phyloP scores from a whole-genome alignment of 2,329 filamentous ascomycete genomes.

The Microascus cirrosus region DNA sequence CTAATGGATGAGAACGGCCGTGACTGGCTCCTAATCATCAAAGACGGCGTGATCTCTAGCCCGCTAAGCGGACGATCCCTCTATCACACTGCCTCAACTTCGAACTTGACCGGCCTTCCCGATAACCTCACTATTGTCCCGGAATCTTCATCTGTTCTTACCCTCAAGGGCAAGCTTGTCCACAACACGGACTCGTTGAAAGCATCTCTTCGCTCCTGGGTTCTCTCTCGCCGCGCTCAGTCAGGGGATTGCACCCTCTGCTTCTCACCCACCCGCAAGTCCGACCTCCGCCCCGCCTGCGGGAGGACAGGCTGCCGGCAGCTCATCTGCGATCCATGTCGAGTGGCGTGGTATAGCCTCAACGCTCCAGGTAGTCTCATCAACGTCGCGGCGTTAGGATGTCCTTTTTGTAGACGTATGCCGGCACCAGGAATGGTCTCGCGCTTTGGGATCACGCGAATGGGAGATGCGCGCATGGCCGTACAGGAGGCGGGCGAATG shows the following conservation, averaged over 20 bases:
- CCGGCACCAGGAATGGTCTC: slow-evolving; percentile 24
- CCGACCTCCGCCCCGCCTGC: slow-evolving; percentile 27
- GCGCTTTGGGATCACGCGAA: slow-evolving; percentile 22
- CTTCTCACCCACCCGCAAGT: slow-evolving; percentile 24
- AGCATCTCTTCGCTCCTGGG: slow-evolving; percentile 21
- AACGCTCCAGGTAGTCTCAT: slow-evolving; percentile 30
- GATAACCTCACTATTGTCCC: slow-evolving; percentile 25
- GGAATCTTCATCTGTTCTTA: slow-evolving; percentile 12
- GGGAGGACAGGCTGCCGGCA: slow-evolving; percentile 16
- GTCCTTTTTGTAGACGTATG: slow-evolving; percentile 36
- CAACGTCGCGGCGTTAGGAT: slow-evolving; percentile 34
- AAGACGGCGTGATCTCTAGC: slow-evolving; percentile 18
- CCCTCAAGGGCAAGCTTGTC: slow-evolving; percentile 25
- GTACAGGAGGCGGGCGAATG: slow-evolving; percentile 26
- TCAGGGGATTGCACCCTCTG: slow-evolving; percentile 32
- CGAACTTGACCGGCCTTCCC: slow-evolving; percentile 20
- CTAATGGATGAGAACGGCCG: slow-evolving; percentile 28
- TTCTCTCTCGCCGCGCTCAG: slow-evolving; percentile 23
- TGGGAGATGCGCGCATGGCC: slow-evolving; percentile 25
- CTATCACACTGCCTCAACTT: slow-evolving; percentile 22
- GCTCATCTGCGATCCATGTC: neutral
- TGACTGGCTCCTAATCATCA: slow-evolving; percentile 31
- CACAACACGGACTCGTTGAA: slow-evolving; percentile 25
- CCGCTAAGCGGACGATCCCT: slow-evolving; percentile 27
- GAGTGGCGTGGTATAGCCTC: slow-evolving; percentile 18